Percentiles rank a stretch among this genome's conserved stretches.
Conservation (phyloP, 331 rosid species). For the Acacia concinna region DNA sequence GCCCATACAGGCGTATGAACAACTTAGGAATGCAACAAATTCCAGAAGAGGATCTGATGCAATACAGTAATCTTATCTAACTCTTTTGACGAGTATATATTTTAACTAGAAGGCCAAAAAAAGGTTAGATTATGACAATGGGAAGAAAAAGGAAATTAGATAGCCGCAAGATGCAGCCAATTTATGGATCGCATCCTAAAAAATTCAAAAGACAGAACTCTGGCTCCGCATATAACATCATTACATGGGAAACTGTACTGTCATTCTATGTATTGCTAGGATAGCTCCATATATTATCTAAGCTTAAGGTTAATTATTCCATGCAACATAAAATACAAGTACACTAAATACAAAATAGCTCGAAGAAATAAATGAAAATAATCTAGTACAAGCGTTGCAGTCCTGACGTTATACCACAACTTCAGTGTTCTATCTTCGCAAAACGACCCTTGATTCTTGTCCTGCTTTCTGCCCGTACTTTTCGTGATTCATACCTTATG, state of each 20-base stretch:
- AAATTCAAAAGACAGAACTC: not conserved
- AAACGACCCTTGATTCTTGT: slow-evolving; percentile 79
- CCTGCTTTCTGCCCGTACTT: slow-evolving; percentile 85
- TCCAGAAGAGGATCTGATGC: not conserved
- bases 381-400: not conserved
- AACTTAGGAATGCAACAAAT: not conserved
- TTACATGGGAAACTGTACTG: not conserved
- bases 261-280: slow-evolving; percentile 11
- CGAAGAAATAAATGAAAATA: not conserved
- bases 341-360: slow-evolving; percentile 20
- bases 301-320: slow-evolving; percentile 25
- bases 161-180: not conserved
- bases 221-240: not conserved
- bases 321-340: slow-evolving; percentile 12
- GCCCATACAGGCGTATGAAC: not conserved
- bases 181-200: not conserved
- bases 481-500: slow-evolving; percentile 80
- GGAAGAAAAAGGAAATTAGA: not conserved
- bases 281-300: slow-evolving; percentile 2
- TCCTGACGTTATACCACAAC: slow-evolving; percentile 29
- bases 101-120: not conserved
- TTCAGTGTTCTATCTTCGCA: slow-evolving; percentile 62
- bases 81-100: not conserved
- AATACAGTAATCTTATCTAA: not conserved
- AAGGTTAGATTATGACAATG: not conserved